Base-by-base conservation (phyloP, 192 early-diverging fungal genomes). In the Backusella tuberculispora region DNA sequence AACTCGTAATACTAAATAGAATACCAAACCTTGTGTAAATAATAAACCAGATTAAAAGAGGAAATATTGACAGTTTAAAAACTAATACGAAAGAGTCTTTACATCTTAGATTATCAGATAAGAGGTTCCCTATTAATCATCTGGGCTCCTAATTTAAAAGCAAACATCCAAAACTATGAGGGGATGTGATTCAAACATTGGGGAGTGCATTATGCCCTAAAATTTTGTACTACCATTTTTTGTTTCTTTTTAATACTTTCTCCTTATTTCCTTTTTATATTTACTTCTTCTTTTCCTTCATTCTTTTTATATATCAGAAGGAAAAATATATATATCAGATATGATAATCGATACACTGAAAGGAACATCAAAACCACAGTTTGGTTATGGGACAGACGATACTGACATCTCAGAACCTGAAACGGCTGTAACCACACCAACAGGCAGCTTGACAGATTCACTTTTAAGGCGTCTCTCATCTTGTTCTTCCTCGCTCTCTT, bases 201-300 rank as follows among this genome's bases (percentile, higher is more conserved):
- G 50, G 50, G 50, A 53, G 50, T 53, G 50, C 50, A 53, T 53
- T 53, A 53, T 19, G 19, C 50, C 50, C 50, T 53, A 19, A 53
- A 21, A 7, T 2, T 24, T 53, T 53, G 50, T 53, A 53, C 21
- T 19, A 53, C 50, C 21, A n/a, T 6, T 7, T 10, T 53, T 53
- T 53, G 29, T 21, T 7, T 14, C 19, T 53, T 19, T 24, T 53
- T 24, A 53, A 21, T 53, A 13, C 21, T 21, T 42, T 67, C 66
- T 67, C 66, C 66, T 67, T 67, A 67, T 19, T 43, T 43, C 38
- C 10, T 43, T 66, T 66, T 66, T 67, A 12, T 42, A 41, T 41
- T 21, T 66, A 1, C 29, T n/a, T 67, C 37, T 41, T 21, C 19
- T 66, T 17, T 17, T 65, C 37, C 3, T 17, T 21, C 38, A 41